Evolutionary conservation across 2,329 filamentous ascomycete species (phyloP).

Genomic region (Talaromyces sp.): DNA sequence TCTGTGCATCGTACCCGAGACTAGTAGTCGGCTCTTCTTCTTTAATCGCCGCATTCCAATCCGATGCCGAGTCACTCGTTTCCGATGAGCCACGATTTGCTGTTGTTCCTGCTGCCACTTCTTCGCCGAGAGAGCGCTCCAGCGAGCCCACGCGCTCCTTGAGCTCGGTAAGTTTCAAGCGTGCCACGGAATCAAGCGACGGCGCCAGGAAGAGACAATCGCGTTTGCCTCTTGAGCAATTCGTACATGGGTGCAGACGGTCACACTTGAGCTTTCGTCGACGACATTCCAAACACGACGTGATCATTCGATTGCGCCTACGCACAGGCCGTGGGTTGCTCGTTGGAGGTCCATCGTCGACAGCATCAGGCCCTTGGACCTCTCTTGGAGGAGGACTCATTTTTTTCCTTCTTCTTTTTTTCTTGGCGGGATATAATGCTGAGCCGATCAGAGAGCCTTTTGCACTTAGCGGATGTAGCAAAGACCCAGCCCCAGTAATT

Average conservation of each 20-base stretch:
- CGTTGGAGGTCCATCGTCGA: not conserved
- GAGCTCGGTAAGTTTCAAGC: slow-evolving; percentile 67
- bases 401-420: not conserved
- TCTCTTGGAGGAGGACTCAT: not conserved
- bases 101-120: slow-evolving; percentile 51
- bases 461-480: not conserved
- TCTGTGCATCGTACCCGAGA: slow-evolving; percentile 48
- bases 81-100: slow-evolving; percentile 7
- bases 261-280: slow-evolving; percentile 73
- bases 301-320: slow-evolving; percentile 64
- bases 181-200: slow-evolving; percentile 63
- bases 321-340: slow-evolving; percentile 31
- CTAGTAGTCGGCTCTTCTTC: slow-evolving; percentile 29
- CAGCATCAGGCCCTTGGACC: not conserved
- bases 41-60: not conserved
- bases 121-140: slow-evolving; percentile 64
- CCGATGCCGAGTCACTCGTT: not conserved
- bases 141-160: slow-evolving; percentile 73
- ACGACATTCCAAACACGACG: slow-evolving; percentile 64
- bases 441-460: not conserved
- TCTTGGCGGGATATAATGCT: not conserved
- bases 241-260: slow-evolving; percentile 64
- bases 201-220: slow-evolving; percentile 62
- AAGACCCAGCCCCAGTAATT: not conserved
- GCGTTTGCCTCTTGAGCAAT: slow-evolving; percentile 47